Conservation (phyloP, 2,329 filamentous ascomycete genomes). For the Aureobasidium musti region DNA sequence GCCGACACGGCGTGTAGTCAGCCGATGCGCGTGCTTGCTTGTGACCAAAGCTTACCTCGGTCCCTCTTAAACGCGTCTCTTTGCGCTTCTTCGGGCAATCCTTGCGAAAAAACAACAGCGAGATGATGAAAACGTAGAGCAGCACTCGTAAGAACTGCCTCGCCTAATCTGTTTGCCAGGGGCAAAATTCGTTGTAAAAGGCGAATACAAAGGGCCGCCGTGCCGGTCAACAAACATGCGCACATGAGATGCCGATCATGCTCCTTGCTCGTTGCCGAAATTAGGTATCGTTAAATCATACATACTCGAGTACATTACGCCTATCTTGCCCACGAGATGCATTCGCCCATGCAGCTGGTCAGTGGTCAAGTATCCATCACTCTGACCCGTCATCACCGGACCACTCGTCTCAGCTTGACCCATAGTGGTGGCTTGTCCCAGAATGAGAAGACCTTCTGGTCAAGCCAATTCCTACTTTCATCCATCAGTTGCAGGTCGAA, state of each 20-base stretch:
- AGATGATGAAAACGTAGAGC: background rate
- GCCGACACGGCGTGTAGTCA: constrained; percentile 18
- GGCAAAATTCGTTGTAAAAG: background rate
- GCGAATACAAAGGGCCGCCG: background rate
- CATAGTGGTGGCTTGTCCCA: constrained; percentile 40
- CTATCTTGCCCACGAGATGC: background rate
- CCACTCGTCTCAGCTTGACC: constrained; percentile 22
- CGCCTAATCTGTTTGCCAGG: background rate
- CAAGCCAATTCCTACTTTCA: constrained; percentile 37
- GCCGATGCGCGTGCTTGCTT: constrained; percentile 3
- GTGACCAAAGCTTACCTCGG: constrained; percentile 18
- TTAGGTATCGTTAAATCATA: constrained; percentile 14
- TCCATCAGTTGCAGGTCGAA: constrained; percentile 43
- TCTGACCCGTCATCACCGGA: constrained; percentile 4
- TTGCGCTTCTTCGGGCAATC: constrained; percentile 7
- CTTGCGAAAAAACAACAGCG: constrained; percentile 8
- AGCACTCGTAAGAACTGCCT: background rate
- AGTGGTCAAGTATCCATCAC: background rate
- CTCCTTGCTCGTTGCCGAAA: background rate
- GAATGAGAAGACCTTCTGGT: constrained; percentile 40
- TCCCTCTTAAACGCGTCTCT: background rate
- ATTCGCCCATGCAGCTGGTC: background rate
- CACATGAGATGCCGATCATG: background rate
- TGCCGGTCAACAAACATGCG: background rate
- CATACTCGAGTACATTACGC: background rate